Conservation (phyloP, 2,329 filamentous ascomycete genomes). For the Arthrobotrys musiformis region DNA sequence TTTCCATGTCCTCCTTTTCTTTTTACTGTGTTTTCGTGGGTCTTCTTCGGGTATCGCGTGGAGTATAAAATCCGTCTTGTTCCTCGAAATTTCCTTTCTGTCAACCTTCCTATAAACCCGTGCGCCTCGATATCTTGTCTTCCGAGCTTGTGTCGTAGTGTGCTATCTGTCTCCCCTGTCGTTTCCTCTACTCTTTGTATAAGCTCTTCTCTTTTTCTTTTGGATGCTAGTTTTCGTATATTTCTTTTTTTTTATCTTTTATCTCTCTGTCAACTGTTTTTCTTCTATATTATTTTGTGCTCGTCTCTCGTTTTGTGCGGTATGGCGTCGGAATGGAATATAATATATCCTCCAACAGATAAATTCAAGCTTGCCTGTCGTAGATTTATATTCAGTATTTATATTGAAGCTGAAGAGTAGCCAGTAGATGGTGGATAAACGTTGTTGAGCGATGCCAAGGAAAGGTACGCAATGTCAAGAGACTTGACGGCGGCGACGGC, state of each 20-base stretch:
- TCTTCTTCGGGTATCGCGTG: slow-evolving; percentile 52
- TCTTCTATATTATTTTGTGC: slow-evolving; percentile 21
- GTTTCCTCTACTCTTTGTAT: too few relatives aligned
- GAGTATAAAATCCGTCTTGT: slow-evolving; percentile 56
- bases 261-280: background rate
- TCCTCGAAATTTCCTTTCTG: slow-evolving; percentile 14
- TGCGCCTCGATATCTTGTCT: background rate
- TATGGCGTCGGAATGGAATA: slow-evolving; percentile 55
- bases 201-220: slow-evolving; percentile 5
- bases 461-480: slow-evolving; percentile 54
- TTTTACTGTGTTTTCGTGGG: slow-evolving; percentile 37
- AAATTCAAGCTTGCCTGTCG: background rate
- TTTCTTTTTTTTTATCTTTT: slow-evolving; percentile 3
- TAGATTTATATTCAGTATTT: background rate
- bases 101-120: slow-evolving; percentile 37
- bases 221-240: slow-evolving; percentile 22
- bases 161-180: too few relatives aligned
- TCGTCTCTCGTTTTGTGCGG: slow-evolving; percentile 54
- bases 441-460: slow-evolving; percentile 32
- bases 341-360: slow-evolving; percentile 35
- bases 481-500: background rate
- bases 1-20: slow-evolving; percentile 23
- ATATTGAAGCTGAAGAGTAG: background rate
- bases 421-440: background rate
- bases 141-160: background rate